phyloP scores from a whole-genome alignment of 1,284 basidiomycete species.

The Trametes pubescens region DNA sequence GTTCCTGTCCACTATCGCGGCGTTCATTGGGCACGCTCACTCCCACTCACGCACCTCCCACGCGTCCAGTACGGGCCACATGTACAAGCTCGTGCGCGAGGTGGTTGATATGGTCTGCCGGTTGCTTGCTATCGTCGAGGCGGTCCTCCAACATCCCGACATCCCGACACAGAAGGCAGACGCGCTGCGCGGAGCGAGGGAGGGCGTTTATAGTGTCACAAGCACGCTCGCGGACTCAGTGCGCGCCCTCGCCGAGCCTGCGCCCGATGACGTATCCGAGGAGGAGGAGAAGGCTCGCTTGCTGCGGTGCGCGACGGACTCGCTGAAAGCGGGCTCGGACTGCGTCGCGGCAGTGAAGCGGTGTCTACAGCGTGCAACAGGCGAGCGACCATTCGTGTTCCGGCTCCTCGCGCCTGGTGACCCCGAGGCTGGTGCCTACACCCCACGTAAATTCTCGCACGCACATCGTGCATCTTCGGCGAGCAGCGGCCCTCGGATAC shows the following conservation, averaged over 20 bases:
- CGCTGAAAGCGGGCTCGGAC: constrained; percentile 88
- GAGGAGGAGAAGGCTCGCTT: constrained; percentile 85
- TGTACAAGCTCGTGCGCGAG: constrained; percentile 94
- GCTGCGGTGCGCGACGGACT: constrained; percentile 85
- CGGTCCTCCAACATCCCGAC: constrained; percentile 77
- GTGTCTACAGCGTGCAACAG: constrained; percentile 69
- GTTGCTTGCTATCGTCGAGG: constrained; percentile 92
- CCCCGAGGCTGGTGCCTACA: constrained; percentile 52
- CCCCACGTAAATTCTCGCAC: constrained; percentile 54
- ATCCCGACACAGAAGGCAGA: constrained; percentile 63
- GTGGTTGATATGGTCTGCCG: constrained; percentile 94
- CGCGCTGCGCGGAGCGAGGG: constrained; percentile 76
- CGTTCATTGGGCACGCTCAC: constrained; percentile 97
- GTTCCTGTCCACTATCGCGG: constrained; percentile 92
- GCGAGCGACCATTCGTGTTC: constrained; percentile 70
- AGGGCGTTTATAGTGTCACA: constrained; percentile 86
- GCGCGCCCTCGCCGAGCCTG: constrained; percentile 67
- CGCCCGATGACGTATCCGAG: constrained; percentile 63
- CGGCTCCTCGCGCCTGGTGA: constrained; percentile 61
- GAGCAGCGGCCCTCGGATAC: constrained; percentile 42
- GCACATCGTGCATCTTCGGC: constrained; percentile 27
- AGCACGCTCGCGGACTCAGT: constrained; percentile 91
- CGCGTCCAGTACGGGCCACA: constrained; percentile 90
- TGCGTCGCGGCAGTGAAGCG: constrained; percentile 86
- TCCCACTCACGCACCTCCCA: constrained; percentile 90